Percentiles rank a stretch among this genome's conserved stretches.
phyloP scores from a whole-genome alignment of 1,139 yeast species.

The Sugiyamaella grinbergsii region DNA sequence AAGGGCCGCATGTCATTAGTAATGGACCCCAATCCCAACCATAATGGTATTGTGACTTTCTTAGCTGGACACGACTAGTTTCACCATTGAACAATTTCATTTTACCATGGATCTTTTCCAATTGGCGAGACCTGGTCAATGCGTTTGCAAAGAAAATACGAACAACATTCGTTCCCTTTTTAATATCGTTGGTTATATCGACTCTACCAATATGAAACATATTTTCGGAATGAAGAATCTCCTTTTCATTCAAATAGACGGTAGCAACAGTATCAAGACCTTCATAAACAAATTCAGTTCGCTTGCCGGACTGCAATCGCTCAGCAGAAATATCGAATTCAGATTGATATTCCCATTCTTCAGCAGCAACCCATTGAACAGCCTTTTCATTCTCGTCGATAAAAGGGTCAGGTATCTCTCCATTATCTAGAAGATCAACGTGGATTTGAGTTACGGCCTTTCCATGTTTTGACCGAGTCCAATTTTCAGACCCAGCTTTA shows the following conservation, averaged over 20 bases:
- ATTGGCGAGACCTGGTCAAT: slow-evolving; percentile 25
- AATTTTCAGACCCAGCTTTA: slow-evolving; percentile 29
- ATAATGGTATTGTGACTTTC: slow-evolving; percentile 58
- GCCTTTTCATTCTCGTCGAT: slow-evolving; percentile 46
- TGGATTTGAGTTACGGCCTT: slow-evolving; percentile 44
- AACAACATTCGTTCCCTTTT: slow-evolving; percentile 34
- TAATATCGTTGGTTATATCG: slow-evolving; percentile 29
- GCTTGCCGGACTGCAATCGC: slow-evolving; percentile 14
- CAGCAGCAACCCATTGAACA: slow-evolving; percentile 53
- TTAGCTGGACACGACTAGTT: slow-evolving; percentile 46
- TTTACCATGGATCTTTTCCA: slow-evolving; percentile 34
- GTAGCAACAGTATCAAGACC: slow-evolving; percentile 52
- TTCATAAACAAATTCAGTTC: slow-evolving; percentile 44
- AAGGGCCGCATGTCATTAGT: slow-evolving; percentile 53
- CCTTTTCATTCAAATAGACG: slow-evolving; percentile 44
- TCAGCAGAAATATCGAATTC: slow-evolving; percentile 27
- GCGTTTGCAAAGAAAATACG: slow-evolving; percentile 40
- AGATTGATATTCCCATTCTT: slow-evolving; percentile 37
- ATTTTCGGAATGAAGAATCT: slow-evolving; percentile 44
- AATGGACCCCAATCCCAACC: slow-evolving; percentile 66
- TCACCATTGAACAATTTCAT: slow-evolving; percentile 48
- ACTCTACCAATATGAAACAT: slow-evolving; percentile 45
- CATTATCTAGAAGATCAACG: slow-evolving; percentile 45
- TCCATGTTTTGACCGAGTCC: slow-evolving; percentile 31
- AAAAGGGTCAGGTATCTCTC: slow-evolving; percentile 51